These are phyloP conservation scores for Exophiala alcalophila DNA, from an alignment of 2,329 filamentous ascomycete species.

Conservation along the genomic window DNA sequence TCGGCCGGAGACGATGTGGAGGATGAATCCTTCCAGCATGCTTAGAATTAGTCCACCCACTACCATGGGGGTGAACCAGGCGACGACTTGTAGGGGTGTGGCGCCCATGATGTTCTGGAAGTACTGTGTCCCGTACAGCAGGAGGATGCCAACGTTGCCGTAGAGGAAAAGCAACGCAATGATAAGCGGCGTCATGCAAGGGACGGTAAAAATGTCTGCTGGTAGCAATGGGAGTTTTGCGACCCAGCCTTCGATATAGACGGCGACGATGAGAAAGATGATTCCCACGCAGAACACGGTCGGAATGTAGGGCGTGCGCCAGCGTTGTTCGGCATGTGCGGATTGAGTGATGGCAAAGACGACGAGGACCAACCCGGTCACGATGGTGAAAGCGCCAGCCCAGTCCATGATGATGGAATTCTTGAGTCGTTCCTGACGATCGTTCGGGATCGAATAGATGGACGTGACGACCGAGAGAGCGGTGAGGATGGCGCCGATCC, in stretches of 20 bases:
- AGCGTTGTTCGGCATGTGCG: constrained; percentile 64
- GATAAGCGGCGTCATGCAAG: constrained; percentile 64
- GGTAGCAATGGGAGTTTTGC: constrained; percentile 67
- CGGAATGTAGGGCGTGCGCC: constrained; percentile 71
- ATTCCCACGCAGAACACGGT: constrained; percentile 62
- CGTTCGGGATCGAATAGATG: constrained; percentile 51
- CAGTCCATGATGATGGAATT: constrained; percentile 64
- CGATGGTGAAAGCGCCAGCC: constrained; percentile 59
- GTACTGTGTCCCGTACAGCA: constrained; percentile 70
- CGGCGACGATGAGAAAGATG: constrained; percentile 56
- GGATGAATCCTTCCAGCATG: constrained; percentile 60
- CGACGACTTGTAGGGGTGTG: constrained; percentile 61
- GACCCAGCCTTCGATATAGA: constrained; percentile 72
- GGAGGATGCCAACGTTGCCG: constrained; percentile 64
- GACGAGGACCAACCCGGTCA: constrained; percentile 64
- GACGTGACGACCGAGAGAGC: constrained; percentile 47
- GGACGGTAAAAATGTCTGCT: constrained; percentile 63
- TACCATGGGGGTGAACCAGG: constrained; percentile 67
- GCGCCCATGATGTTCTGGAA: constrained; percentile 60
- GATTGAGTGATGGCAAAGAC: constrained; percentile 74
- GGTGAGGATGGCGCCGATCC: constrained; percentile 57
- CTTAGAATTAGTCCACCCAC: constrained; percentile 66
- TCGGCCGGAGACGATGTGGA: constrained; percentile 64
- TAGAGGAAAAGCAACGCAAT: constrained; percentile 64
- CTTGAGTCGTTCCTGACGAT: constrained; percentile 37